These are phyloP conservation scores for Sesbania bispinosa DNA, from an alignment of 306 rosid genomes.

Conservation along the genomic window DNA sequence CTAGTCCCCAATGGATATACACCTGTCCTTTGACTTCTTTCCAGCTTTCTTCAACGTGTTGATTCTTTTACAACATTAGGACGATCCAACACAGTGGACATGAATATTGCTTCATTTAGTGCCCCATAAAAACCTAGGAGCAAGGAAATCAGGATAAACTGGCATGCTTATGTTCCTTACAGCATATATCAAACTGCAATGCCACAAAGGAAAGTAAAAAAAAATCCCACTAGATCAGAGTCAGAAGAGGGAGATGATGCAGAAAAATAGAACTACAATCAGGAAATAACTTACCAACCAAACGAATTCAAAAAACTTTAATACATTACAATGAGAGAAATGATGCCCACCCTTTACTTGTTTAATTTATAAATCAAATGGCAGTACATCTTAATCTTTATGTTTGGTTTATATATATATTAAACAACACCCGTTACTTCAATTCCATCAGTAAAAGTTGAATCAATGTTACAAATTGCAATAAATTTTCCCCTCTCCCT, in stretches of 20 bases:
- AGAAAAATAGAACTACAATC: background rate
- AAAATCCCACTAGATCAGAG: background rate
- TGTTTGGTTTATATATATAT: background rate
- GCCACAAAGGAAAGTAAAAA: background rate
- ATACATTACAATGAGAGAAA: slow-evolving; percentile 2
- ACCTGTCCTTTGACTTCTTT: slow-evolving; percentile 17
- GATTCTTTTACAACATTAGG: slow-evolving; percentile 23
- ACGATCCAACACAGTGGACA: slow-evolving; percentile 29
- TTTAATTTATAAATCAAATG: background rate
- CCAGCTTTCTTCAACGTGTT: slow-evolving; percentile 13
- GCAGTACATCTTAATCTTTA: background rate
- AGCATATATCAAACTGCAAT: slow-evolving; percentile 25
- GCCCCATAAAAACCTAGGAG: slow-evolving; percentile 21
- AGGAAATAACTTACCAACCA: slow-evolving; percentile 5
- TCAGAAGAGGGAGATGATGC: too few species aligned
- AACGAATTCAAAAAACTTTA: background rate
- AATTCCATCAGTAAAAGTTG: background rate
- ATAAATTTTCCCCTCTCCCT: background rate
- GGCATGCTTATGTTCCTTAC: slow-evolving; percentile 16
- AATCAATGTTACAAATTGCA: background rate
- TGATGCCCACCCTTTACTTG: background rate
- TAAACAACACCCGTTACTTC: background rate
- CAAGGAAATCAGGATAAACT: slow-evolving; percentile 22
- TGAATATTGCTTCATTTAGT: slow-evolving; percentile 29
- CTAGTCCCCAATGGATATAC: slow-evolving; percentile 28